A percentile compares a stretch with the other conserved stretches of the same genome.
These are phyloP conservation scores for Vitis labrusca DNA, from an alignment of 164 flowering plant genomes.

Conservation along the genomic window DNA sequence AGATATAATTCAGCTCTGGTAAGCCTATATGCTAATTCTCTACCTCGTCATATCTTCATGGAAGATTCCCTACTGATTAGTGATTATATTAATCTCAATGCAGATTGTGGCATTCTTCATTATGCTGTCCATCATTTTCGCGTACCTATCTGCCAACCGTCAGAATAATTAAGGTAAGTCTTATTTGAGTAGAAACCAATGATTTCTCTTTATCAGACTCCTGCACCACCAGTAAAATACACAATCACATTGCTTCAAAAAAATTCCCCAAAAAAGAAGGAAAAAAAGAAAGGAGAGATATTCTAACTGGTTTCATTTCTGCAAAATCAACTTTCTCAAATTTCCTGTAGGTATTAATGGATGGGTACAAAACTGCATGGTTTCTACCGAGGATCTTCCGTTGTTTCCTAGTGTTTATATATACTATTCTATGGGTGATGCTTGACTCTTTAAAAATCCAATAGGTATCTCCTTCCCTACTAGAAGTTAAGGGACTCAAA, in stretches of 20 bases:
- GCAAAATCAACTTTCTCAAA: no score
- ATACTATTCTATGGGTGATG: no score
- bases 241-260: not conserved
- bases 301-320: no score
- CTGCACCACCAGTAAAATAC: not conserved
- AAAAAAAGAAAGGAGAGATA: not conserved
- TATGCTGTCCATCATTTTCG: slow-evolving; percentile 41
- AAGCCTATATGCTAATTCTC: slow-evolving; percentile 7
- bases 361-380: no score
- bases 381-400: no score
- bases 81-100: slow-evolving; percentile 10
- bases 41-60: not conserved
- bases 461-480: no score
- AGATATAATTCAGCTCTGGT: slow-evolving; percentile 38
- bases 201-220: not conserved
- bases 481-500: no score
- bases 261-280: not conserved
- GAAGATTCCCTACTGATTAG: slow-evolving; percentile 1
- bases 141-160: slow-evolving; percentile 35
- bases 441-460: no score
- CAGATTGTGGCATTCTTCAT: slow-evolving; percentile 41
- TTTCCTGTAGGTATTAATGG: no score
- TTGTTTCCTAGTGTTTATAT: no score
- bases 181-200: not conserved
- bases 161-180: slow-evolving; percentile 25